Percentiles rank a stretch among this genome's conserved stretches.
These are phyloP conservation scores for Gymnopus androsaceus DNA, from an alignment of 1,284 basidiomycete genomes.

Conservation along the genomic window DNA sequence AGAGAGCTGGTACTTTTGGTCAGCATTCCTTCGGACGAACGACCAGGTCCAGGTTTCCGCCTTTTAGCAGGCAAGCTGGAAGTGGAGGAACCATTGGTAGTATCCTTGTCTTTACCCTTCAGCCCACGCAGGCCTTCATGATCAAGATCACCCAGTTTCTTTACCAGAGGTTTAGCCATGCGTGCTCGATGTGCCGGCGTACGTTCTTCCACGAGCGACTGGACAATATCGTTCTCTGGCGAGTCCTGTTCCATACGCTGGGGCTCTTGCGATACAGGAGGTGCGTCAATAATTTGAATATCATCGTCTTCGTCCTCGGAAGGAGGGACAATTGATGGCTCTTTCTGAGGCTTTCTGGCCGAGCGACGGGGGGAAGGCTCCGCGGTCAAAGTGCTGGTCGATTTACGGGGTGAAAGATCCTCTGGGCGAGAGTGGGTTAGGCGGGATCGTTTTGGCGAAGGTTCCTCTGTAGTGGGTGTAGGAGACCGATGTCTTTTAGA, in stretches of 20 bases:
- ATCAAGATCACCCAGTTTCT: conserved; percentile 45
- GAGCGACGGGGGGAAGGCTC: conserved; percentile 9
- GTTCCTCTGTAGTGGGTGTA: conserved; percentile 23
- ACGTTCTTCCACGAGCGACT: background rate
- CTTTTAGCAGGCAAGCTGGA: conserved; percentile 17
- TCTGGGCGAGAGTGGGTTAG: background rate
- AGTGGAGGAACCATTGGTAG: conserved; percentile 16
- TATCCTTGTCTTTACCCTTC: conserved; percentile 16
- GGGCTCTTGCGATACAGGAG: background rate
- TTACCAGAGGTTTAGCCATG: conserved; percentile 53
- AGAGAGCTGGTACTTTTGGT: conserved; percentile 44
- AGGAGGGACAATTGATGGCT: conserved; percentile 30
- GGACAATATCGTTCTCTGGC: background rate
- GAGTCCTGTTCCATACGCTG: background rate
- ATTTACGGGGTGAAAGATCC: conserved; percentile 6
- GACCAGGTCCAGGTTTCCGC: conserved; percentile 49
- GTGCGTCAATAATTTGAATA: conserved; percentile 10
- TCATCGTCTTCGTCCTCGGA: conserved; percentile 31
- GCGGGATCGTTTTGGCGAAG: conserved; percentile 26
- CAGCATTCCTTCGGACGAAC: conserved; percentile 39
- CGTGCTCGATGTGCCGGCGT: conserved; percentile 49
- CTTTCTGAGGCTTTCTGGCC: conserved; percentile 1
- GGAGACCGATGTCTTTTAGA: conserved; percentile 7
- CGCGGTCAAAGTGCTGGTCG: conserved; percentile 9
- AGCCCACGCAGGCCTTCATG: too few species aligned